These are phyloP conservation scores for Coniochaeta sp. DNA, from an alignment of 2,329 filamentous ascomycete species.

Conservation along the genomic window DNA sequence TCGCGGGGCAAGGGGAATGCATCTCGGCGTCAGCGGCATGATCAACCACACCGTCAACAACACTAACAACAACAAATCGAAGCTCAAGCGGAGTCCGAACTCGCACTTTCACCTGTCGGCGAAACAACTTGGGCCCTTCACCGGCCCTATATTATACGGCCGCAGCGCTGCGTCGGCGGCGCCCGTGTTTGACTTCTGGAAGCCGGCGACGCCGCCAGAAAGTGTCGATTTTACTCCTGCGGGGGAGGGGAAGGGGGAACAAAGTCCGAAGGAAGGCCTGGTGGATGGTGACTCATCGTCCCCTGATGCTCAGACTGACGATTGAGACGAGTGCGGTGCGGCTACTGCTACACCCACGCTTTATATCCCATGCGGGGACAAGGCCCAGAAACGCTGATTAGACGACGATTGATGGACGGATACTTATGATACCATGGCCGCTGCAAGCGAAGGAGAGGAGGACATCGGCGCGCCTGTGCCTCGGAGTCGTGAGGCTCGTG, in stretches of 20 bases:
- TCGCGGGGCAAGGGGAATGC: constrained; percentile 3
- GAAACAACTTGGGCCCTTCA: background rate
- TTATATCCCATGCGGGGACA: too few species aligned
- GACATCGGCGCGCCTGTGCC: too few species aligned
- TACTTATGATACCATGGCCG: too few species aligned
- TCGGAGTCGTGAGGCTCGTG: too few species aligned
- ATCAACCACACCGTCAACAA: constrained; percentile 1
- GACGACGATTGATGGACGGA: too few species aligned
- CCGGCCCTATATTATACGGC: background rate
- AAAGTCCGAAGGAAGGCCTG: background rate
- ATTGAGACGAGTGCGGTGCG: too few species aligned
- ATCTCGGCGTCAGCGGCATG: background rate
- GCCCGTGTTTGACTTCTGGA: constrained; percentile 15
- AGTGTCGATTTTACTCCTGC: background rate
- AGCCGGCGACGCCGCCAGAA: constrained; percentile 7
- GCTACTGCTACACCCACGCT: too few species aligned
- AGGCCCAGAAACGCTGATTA: too few species aligned
- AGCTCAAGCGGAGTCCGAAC: constrained; percentile 14
- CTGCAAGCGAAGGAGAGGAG: too few species aligned
- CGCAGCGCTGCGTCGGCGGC: background rate
- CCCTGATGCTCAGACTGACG: background rate
- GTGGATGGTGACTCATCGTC: background rate
- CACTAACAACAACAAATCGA: constrained; percentile 11
- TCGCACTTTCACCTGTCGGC: constrained; percentile 13
- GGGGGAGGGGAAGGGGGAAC: background rate